phyloP scores from a whole-genome alignment of 306 rosid genomes.

The Dryas octopetala region DNA sequence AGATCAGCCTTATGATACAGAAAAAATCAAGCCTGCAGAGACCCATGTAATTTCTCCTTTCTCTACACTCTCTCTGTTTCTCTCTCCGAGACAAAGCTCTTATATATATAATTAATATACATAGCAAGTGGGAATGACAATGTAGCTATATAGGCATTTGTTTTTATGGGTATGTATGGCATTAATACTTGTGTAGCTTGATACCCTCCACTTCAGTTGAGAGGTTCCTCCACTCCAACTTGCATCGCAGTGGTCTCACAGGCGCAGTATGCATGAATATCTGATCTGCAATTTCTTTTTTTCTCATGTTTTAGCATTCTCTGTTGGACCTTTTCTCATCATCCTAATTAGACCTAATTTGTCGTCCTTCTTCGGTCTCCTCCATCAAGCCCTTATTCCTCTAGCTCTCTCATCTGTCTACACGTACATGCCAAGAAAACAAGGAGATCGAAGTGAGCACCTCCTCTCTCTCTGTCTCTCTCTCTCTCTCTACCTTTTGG shows the following conservation, averaged over 20 bases:
- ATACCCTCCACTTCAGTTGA: slow-evolving; percentile 41
- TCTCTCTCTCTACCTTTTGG: slow-evolving; percentile 12
- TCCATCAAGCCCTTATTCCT: too few species aligned
- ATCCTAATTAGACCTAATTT: too few species aligned
- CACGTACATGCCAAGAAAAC: slow-evolving; percentile 28
- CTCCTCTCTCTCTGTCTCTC: slow-evolving; percentile 6
- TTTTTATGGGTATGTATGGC: background rate
- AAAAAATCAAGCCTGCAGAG: slow-evolving; percentile 42
- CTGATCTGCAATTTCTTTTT: slow-evolving; percentile 19
- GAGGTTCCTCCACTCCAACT: slow-evolving; percentile 18
- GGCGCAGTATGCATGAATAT: slow-evolving; percentile 24
- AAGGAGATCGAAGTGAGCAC: slow-evolving; percentile 33
- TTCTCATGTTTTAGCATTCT: slow-evolving; percentile 25
- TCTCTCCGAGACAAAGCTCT: slow-evolving; percentile 14
- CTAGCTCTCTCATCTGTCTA: background rate
- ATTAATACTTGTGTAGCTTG: background rate
- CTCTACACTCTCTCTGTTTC: slow-evolving; percentile 31
- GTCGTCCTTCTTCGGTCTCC: too few species aligned
- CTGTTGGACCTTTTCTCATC: slow-evolving; percentile 29
- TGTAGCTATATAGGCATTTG: background rate
- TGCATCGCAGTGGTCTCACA: slow-evolving; percentile 20
- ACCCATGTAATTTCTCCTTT: slow-evolving; percentile 42
- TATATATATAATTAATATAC: slow-evolving; percentile 12
- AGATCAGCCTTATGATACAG: slow-evolving; percentile 22
- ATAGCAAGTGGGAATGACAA: slow-evolving; percentile 4